Conservation (phyloP, 768 basidiomycete species). For the Favolaschia claudopus region DNA sequence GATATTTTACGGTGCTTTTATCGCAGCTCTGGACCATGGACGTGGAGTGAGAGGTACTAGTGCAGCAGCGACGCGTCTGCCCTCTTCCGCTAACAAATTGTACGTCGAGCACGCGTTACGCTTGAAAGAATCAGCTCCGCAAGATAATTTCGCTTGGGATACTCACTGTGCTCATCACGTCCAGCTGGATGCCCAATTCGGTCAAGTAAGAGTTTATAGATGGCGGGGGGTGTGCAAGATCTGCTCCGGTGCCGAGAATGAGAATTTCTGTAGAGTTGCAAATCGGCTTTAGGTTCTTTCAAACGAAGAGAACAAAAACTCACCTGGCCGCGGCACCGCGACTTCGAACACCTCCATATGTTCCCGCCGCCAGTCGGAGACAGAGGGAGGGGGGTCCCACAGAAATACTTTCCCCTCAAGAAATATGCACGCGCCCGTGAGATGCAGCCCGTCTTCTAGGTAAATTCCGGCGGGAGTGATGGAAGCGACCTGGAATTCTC, state of each 20-base stretch:
- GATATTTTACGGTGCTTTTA: constrained; percentile 7
- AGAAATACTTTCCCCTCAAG: constrained; percentile 86
- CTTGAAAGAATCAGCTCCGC: constrained; percentile 46
- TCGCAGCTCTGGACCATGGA: constrained; percentile 55
- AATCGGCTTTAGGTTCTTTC: background rate
- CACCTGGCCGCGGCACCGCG: constrained; percentile 87
- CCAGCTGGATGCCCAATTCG: constrained; percentile 83
- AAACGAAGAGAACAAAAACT: constrained; percentile 30
- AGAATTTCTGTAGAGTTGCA: constrained; percentile 72
- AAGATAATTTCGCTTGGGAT: background rate
- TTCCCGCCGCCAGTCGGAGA: constrained; percentile 76
- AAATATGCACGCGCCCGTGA: constrained; percentile 84
- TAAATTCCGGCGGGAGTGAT: constrained; percentile 70
- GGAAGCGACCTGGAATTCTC: constrained; percentile 71
- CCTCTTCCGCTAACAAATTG: constrained; percentile 93
- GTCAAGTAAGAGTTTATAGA: constrained; percentile 71
- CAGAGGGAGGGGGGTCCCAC: constrained; percentile 81
- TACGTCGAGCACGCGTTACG: constrained; percentile 87
- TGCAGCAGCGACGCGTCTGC: constrained; percentile 90
- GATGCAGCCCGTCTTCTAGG: constrained; percentile 78
- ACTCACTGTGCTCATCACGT: constrained; percentile 84
- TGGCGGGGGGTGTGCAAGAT: constrained; percentile 73
- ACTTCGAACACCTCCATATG: constrained; percentile 84
- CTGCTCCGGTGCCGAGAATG: constrained; percentile 85
- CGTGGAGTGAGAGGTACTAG: constrained; percentile 72